Evolutionary conservation across 495 filamentous ascomycete genomes (phyloP).

Genomic region (Amphirosellinia nigrospora): DNA sequence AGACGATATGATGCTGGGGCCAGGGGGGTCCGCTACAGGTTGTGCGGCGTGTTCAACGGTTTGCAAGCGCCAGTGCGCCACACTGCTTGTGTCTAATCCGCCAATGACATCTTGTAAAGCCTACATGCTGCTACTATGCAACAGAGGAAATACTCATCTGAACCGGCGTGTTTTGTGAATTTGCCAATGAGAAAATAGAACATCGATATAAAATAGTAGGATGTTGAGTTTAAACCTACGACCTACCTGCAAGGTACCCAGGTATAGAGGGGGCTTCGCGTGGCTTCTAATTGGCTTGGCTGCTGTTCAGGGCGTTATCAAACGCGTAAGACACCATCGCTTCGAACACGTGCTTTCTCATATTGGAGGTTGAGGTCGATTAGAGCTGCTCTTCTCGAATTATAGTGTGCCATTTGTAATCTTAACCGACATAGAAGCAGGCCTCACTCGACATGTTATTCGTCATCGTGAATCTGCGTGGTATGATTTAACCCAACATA

Average conservation of each 20-base stretch:
- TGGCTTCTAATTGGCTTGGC: neutral
- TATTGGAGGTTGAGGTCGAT: conserved; percentile 1
- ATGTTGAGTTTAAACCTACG: neutral
- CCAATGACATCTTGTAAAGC: conserved; percentile 2
- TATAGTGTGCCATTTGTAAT: neutral
- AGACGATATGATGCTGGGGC: conserved; percentile 17
- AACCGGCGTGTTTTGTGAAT: neutral
- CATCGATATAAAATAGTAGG: neutral
- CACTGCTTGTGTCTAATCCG: neutral
- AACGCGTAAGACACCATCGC: neutral
- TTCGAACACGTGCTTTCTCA: conserved; percentile 5
- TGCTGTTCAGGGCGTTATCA: neutral
- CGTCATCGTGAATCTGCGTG: conserved; percentile 7
- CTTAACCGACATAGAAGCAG: conserved; percentile 1
- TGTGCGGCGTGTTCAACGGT: neutral
- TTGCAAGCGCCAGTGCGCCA: neutral
- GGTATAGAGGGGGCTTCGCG: neutral
- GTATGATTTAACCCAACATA: neutral
- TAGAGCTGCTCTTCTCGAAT: conserved; percentile 7
- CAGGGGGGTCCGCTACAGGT: conserved; percentile 5
- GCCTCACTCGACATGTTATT: conserved; percentile 10
- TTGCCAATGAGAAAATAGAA: neutral
- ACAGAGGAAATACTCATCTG: neutral
- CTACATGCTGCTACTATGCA: neutral
- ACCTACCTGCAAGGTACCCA: neutral